These are phyloP conservation scores for Periconia digitata DNA, from an alignment of 2,329 filamentous ascomycete genomes.

Conservation along the genomic window DNA sequence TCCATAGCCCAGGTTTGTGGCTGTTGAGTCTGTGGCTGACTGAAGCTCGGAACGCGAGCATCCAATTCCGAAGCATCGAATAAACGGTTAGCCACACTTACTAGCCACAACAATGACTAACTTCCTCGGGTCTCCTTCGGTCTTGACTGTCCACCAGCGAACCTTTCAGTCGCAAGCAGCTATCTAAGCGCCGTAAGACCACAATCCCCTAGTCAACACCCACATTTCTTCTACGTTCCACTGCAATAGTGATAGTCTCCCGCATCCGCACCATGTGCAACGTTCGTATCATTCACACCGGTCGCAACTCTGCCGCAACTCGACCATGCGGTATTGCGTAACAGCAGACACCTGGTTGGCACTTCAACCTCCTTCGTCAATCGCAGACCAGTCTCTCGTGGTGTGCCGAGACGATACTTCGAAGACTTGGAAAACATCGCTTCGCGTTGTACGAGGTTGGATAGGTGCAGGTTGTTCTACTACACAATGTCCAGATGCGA, in stretches of 20 bases:
- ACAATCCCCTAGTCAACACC: not conserved
- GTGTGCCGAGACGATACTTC: not conserved
- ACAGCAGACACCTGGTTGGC: slow-evolving; percentile 2
- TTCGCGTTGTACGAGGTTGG: not conserved
- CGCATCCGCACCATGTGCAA: slow-evolving; percentile 3
- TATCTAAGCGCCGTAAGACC: not conserved
- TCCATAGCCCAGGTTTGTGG: too few relatives aligned
- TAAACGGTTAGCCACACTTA: too few relatives aligned
- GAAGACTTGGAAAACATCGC: not conserved
- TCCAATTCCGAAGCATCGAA: too few relatives aligned
- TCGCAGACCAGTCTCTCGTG: not conserved
- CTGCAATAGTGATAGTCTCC: not conserved
- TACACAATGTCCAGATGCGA: not conserved
- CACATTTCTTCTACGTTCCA: not conserved
- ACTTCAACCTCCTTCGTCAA: slow-evolving; percentile 3
- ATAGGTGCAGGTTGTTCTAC: not conserved
- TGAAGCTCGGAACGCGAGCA: too few relatives aligned
- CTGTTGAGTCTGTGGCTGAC: too few relatives aligned
- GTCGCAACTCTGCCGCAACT: slow-evolving; percentile 4
- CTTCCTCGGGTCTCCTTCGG: not conserved
- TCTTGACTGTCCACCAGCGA: not conserved
- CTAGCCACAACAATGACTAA: not conserved
- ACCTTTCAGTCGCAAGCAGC: not conserved
- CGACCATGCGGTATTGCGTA: slow-evolving; percentile 1
- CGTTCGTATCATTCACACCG: slow-evolving; percentile 3